A percentile compares a stretch with the other conserved stretches of the same genome.
phyloP scores from a whole-genome alignment of 2,329 filamentous ascomycete species.

The Fusarium coicis region DNA sequence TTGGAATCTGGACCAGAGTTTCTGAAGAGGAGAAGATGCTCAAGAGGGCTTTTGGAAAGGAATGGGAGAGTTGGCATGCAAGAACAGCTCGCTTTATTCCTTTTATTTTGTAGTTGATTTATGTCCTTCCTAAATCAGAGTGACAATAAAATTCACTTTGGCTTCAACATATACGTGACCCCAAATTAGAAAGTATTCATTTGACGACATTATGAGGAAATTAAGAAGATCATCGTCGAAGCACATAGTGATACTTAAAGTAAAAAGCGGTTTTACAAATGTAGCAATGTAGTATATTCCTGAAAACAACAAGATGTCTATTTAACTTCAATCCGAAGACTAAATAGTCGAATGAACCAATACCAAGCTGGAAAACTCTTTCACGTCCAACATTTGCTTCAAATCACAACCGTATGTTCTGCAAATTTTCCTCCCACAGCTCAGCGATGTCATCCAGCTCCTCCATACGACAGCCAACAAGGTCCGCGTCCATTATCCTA shows the following conservation, averaged over 20 bases:
- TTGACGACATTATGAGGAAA: too few species aligned
- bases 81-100: slow-evolving; percentile 62
- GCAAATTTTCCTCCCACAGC: too few species aligned
- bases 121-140: too few species aligned
- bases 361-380: too few species aligned
- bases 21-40: slow-evolving; percentile 63
- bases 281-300: background rate
- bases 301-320: background rate
- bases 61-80: slow-evolving; percentile 61
- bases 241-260: rapidly evolving
- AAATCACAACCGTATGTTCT: rapidly evolving
- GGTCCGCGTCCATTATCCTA: too few species aligned
- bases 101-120: background rate
- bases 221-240: background rate
- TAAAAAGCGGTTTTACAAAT: background rate
- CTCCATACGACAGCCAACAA: background rate
- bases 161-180: background rate
- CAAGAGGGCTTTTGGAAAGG: slow-evolving; percentile 54
- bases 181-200: background rate
- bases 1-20: slow-evolving; percentile 51
- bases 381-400: background rate
- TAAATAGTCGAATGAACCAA: background rate
- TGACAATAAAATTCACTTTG: too few species aligned
- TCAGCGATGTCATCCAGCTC: background rate
- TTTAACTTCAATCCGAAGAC: too few species aligned